These are phyloP conservation scores for Domatiomyces catenatus DNA, from an alignment of 2,329 filamentous ascomycete genomes.

Conservation along the genomic window DNA sequence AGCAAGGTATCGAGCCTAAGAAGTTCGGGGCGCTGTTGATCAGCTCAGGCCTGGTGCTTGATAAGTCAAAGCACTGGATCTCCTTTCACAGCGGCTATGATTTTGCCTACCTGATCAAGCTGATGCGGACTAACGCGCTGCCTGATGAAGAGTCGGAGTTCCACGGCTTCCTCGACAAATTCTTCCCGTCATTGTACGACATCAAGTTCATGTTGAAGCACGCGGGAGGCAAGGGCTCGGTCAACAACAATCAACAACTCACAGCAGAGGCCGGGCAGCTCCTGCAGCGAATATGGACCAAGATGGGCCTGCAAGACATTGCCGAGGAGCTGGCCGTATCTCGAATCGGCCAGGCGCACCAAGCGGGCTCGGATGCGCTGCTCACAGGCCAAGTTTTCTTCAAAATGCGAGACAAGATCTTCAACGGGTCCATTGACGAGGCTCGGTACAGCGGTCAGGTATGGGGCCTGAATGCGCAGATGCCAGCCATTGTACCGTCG, in stretches of 20 bases:
- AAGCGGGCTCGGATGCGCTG: constrained; percentile 84
- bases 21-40: constrained; percentile 83
- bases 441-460: constrained; percentile 74
- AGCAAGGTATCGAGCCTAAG: constrained; percentile 76
- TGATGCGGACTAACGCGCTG: constrained; percentile 59
- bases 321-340: constrained; percentile 86
- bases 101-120: constrained; percentile 92
- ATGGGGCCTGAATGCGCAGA: constrained; percentile 74
- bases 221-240: constrained; percentile 55
- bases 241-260: constrained; percentile 47
- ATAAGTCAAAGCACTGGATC: constrained; percentile 84
- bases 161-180: constrained; percentile 72
- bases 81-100: constrained; percentile 97
- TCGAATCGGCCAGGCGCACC: constrained; percentile 72
- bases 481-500: constrained; percentile 33
- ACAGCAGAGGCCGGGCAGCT: constrained; percentile 56
- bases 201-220: constrained; percentile 96
- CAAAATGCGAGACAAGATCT: constrained; percentile 77
- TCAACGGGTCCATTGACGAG: constrained; percentile 63
- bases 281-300: constrained; percentile 70
- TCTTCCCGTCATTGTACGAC: constrained; percentile 87
- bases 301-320: constrained; percentile 83
- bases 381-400: constrained; percentile 92
- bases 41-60: constrained; percentile 76
- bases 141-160: constrained; percentile 85